These are phyloP conservation scores for Fusarium pseudograminearum DNA, from an alignment of 2,329 filamentous ascomycete genomes.

Conservation along the genomic window DNA sequence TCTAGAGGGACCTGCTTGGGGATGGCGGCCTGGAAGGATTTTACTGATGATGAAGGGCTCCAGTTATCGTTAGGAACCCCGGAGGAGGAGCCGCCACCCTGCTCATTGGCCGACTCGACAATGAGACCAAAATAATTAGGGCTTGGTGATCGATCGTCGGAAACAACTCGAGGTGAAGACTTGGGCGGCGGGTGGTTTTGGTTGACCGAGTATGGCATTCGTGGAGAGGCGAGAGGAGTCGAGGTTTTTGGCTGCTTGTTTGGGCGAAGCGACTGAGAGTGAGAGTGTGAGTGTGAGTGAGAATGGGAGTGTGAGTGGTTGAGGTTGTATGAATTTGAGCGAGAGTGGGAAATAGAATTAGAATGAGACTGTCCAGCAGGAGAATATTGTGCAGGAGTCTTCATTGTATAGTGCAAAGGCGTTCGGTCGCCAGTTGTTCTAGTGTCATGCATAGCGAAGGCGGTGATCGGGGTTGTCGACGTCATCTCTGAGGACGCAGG, in stretches of 20 bases:
- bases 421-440: constrained; percentile 52
- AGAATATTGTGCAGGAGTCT: constrained; percentile 57
- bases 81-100: constrained; percentile 71
- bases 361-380: constrained; percentile 49
- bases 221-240: constrained; percentile 66
- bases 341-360: constrained; percentile 42
- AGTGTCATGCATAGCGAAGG: constrained; percentile 50
- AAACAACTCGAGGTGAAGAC: constrained; percentile 57
- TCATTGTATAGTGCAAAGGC: constrained; percentile 60
- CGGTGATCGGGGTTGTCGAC: constrained; percentile 44
- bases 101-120: constrained; percentile 70
- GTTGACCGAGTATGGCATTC: constrained; percentile 65
- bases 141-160: constrained; percentile 67
- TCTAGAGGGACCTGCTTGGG: constrained; percentile 78
- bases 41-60: constrained; percentile 78
- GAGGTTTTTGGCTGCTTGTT: constrained; percentile 56
- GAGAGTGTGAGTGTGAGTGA: constrained; percentile 52
- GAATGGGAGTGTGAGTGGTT: constrained; percentile 54
- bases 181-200: constrained; percentile 67
- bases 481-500: constrained; percentile 43
- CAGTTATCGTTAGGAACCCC: constrained; percentile 77
- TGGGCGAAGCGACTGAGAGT: constrained; percentile 58
- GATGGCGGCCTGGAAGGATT: constrained; percentile 75
- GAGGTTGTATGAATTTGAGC: constrained; percentile 56
- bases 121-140: constrained; percentile 90